Evolutionary conservation across 73 alveolate species (phyloP).

Genomic region (Paraurostyla sp.): DNA sequence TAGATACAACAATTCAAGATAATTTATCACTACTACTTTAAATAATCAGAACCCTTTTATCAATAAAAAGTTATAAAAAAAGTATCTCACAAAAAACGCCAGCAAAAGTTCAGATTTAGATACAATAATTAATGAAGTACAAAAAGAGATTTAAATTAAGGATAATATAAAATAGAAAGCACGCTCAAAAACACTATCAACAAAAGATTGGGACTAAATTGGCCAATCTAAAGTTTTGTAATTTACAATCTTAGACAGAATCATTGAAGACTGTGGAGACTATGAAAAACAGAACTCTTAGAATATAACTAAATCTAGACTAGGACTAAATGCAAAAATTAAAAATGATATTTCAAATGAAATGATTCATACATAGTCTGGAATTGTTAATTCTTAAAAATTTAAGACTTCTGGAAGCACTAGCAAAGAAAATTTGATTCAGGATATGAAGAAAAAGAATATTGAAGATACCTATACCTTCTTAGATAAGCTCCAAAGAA

Average conservation of each 20-base stretch:
- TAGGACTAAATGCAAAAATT: neutral
- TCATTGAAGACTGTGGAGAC: slow-evolving; percentile 36
- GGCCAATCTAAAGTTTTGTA: slow-evolving; percentile 11
- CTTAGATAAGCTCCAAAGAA: neutral
- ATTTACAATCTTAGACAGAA: slow-evolving; percentile 35
- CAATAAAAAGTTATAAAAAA: neutral
- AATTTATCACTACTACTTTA: too few relatives aligned
- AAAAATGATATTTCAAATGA: neutral
- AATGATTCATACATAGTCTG: neutral
- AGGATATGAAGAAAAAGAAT: neutral
- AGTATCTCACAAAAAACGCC: neutral
- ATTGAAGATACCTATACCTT: slow-evolving; percentile 30
- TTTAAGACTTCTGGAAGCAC: neutral
- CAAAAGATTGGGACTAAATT: slow-evolving; percentile 50
- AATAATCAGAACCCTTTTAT: neutral
- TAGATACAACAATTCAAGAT: neutral
- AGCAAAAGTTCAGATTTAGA: neutral
- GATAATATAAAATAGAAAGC: slow-evolving; percentile 36
- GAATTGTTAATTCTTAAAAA: neutral
- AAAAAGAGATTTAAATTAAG: slow-evolving; percentile 34
- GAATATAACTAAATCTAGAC: neutral
- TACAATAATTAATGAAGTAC: slow-evolving; percentile 11
- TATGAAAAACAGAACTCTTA: neutral
- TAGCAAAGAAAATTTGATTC: neutral
- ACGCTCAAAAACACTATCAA: neutral